Conservation (phyloP, 306 rosid species). For the Dalbergia cultrata region DNA sequence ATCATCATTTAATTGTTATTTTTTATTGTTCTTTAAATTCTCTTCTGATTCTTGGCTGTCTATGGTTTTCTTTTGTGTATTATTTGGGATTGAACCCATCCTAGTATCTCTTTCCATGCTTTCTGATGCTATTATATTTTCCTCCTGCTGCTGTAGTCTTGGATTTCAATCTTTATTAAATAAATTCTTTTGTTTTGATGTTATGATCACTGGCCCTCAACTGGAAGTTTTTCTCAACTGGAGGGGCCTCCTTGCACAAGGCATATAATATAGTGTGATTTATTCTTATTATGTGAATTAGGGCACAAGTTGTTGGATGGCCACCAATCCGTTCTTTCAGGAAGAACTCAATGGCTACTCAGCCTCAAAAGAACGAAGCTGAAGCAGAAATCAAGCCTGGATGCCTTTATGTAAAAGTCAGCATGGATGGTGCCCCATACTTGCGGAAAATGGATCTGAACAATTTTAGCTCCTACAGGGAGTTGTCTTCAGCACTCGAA, state of each 20-base stretch:
- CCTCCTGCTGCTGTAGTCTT: not conserved
- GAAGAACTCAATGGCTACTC: constrained; percentile 88
- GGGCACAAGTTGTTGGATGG: constrained; percentile 99
- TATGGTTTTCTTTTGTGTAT: constrained; percentile 13
- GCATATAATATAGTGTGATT: constrained; percentile 13
- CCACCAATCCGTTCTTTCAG: constrained; percentile 96
- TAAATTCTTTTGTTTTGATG: constrained; percentile 14
- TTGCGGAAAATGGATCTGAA: constrained; percentile 94
- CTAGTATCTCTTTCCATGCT: constrained; percentile 7
- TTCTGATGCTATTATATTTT: constrained; percentile 25
- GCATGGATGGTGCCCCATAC: constrained; percentile 99
- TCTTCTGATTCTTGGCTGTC: constrained; percentile 39
- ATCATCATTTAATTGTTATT: not conserved
- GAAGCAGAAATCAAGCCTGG: constrained; percentile 76
- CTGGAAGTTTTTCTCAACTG: not conserved
- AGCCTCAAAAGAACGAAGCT: constrained; percentile 63
- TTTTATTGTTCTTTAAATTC: constrained; percentile 21
- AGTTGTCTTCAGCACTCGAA: constrained; percentile 91
- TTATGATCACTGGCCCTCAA: constrained; percentile 24
- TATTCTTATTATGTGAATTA: constrained; percentile 52
- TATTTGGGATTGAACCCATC: constrained; percentile 23
- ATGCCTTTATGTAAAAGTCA: constrained; percentile 90
- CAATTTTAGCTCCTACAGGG: constrained; percentile 73
- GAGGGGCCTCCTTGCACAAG: constrained; percentile 14
- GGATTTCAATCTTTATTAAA: not conserved